Evolutionary conservation across 2,329 filamentous ascomycete genomes (phyloP).

Genomic region (Lizonia empirigonia): DNA sequence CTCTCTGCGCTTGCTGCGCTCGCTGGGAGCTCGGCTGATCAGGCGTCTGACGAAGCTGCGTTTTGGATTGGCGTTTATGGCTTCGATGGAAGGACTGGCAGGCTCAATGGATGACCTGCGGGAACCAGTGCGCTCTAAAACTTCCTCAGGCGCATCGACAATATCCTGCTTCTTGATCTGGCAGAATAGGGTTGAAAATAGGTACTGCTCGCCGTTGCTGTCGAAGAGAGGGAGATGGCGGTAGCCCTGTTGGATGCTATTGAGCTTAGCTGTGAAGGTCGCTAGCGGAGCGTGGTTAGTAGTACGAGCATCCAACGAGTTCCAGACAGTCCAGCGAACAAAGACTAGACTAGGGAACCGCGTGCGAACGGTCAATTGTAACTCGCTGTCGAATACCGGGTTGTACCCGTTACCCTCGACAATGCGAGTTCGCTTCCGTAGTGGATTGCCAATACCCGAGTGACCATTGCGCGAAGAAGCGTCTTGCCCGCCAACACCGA

Average conservation of each 20-base stretch:
- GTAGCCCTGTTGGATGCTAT: slow-evolving; percentile 87
- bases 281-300: slow-evolving; percentile 72
- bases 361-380: slow-evolving; percentile 84
- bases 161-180: slow-evolving; percentile 71
- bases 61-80: slow-evolving; percentile 38
- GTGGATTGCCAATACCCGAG: slow-evolving; percentile 71
- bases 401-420: slow-evolving; percentile 92
- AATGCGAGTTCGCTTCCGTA: slow-evolving; percentile 79
- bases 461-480: slow-evolving; percentile 67
- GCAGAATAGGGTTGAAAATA: slow-evolving; percentile 95
- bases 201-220: slow-evolving; percentile 85
- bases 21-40: slow-evolving; percentile 52
- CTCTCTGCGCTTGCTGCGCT: slow-evolving; percentile 47
- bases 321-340: slow-evolving; percentile 89
- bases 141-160: slow-evolving; percentile 47
- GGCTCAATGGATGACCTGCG: slow-evolving; percentile 37
- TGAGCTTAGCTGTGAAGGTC: slow-evolving; percentile 90
- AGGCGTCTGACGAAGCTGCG: slow-evolving; percentile 50
- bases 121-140: slow-evolving; percentile 27
- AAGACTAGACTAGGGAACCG: slow-evolving; percentile 94
- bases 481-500: slow-evolving; percentile 69
- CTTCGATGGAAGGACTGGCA: slow-evolving; percentile 38
- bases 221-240: slow-evolving; percentile 90
- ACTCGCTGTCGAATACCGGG: slow-evolving; percentile 80
- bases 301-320: slow-evolving; percentile 76